Evolutionary conservation across 306 rosid species (phyloP).

Genomic region (Ormosia emarginata): DNA sequence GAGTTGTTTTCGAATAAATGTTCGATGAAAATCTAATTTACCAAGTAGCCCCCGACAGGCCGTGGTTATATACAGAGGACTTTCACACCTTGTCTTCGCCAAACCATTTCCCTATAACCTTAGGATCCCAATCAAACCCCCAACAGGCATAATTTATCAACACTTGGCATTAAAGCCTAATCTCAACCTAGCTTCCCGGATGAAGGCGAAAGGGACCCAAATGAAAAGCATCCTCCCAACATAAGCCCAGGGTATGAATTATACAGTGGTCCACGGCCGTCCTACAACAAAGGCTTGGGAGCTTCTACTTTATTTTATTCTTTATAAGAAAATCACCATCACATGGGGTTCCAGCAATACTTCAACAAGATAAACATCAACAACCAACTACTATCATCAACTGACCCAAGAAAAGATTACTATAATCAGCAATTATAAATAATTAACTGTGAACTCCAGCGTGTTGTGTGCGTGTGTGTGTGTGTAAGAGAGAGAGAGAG

Average conservation of each 20-base stretch:
- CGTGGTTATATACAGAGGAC: too few species aligned
- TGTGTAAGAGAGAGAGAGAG: neutral
- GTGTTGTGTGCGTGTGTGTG: neutral
- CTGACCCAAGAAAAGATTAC: neutral
- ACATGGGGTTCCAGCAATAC: neutral
- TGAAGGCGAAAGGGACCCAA: neutral
- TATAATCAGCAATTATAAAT: too few species aligned
- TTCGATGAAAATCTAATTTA: too few species aligned
- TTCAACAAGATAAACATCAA: neutral
- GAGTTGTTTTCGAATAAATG: too few species aligned
- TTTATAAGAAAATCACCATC: neutral
- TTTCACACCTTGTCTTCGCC: neutral
- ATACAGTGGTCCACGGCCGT: too few species aligned
- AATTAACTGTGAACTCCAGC: neutral
- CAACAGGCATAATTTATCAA: neutral
- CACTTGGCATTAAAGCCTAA: neutral
- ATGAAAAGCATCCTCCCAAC: neutral
- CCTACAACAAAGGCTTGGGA: neutral
- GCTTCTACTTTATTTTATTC: neutral
- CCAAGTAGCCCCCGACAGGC: too few species aligned
- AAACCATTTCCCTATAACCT: neutral
- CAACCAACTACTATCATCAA: neutral
- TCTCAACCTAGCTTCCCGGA: neutral
- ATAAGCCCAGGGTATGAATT: neutral
- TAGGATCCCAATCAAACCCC: too few species aligned